Evolutionary conservation across 148 eudicot genomes (phyloP).

Genomic region (Mesembryanthemum crystallinum): DNA sequence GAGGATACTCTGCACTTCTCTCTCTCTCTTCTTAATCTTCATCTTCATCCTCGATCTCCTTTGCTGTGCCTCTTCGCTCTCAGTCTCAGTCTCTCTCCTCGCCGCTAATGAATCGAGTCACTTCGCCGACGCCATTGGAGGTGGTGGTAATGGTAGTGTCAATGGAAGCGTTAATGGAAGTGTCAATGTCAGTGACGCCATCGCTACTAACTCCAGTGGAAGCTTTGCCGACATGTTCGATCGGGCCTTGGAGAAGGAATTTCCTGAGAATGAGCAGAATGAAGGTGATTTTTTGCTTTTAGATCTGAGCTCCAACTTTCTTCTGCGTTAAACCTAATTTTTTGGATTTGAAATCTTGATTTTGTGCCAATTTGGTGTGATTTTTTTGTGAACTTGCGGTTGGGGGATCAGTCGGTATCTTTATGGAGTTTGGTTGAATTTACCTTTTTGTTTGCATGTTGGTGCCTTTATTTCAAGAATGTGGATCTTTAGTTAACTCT

Average conservation of each 20-base stretch:
- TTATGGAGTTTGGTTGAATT: background rate
- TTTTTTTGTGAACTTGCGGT: background rate
- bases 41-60: background rate
- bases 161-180: background rate
- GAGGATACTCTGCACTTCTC: slow-evolving; percentile 4
- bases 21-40: slow-evolving; percentile 10
- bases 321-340: background rate
- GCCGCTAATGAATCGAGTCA: slow-evolving; percentile 11
- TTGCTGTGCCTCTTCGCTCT: slow-evolving; percentile 10
- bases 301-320: slow-evolving; percentile 33
- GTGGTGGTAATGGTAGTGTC: background rate
- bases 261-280: slow-evolving; percentile 74
- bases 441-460: background rate
- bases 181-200: slow-evolving; percentile 18
- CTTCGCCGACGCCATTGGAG: background rate
- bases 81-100: slow-evolving; percentile 13
- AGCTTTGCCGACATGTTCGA: slow-evolving; percentile 94
- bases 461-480: slow-evolving; percentile 2
- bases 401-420: slow-evolving; percentile 5
- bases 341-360: slow-evolving; percentile 15
- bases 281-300: slow-evolving; percentile 67
- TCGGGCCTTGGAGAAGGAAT: slow-evolving; percentile 93
- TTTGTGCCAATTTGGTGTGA: background rate
- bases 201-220: slow-evolving; percentile 28
- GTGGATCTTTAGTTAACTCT: background rate